Percentiles rank a stretch among this genome's conserved stretches.
Conservation (phyloP, 75 land plant genomes). For the Selaginella moellendorffii region DNA sequence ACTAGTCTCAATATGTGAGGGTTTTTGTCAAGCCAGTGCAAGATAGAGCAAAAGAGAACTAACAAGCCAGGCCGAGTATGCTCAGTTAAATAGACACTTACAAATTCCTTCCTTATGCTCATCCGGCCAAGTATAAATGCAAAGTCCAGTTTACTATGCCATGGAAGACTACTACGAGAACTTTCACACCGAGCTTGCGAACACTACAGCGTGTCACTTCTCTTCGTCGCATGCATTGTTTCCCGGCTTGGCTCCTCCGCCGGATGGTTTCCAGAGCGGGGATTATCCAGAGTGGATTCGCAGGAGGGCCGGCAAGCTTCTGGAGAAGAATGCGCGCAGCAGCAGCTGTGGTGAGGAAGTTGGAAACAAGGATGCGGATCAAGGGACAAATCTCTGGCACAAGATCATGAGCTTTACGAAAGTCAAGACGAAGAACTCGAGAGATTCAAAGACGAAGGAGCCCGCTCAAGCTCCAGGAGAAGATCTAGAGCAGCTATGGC, state of each 20-base stretch:
- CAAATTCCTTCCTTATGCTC: too few relatives aligned
- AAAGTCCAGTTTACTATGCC: too few relatives aligned
- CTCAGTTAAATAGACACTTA: too few relatives aligned
- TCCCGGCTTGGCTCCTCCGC: constrained; percentile 14
- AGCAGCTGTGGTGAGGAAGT: neutral
- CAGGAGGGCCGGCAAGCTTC: constrained; percentile 17
- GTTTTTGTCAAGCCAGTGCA: too few relatives aligned
- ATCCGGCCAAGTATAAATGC: too few relatives aligned
- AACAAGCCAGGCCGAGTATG: too few relatives aligned
- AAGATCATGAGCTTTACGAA: neutral
- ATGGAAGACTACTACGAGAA: constrained; percentile 11
- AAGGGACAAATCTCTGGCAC: neutral
- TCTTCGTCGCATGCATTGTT: constrained; percentile 13
- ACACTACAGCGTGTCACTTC: constrained; percentile 14
- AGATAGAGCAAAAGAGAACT: too few relatives aligned
- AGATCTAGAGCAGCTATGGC: constrained; percentile 13
- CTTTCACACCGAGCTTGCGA: constrained; percentile 11
- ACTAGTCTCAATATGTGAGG: too few relatives aligned
- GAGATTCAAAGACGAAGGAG: constrained; percentile 1
- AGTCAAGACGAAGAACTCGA: too few relatives aligned
- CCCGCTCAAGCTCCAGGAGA: constrained; percentile 1
- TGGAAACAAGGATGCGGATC: neutral
- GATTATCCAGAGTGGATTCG: constrained; percentile 22
- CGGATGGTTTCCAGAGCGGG: constrained; percentile 10
- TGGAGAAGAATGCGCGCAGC: too few relatives aligned